phyloP scores from a whole-genome alignment of 345 rosid genomes.

The Citrus maxima region DNA sequence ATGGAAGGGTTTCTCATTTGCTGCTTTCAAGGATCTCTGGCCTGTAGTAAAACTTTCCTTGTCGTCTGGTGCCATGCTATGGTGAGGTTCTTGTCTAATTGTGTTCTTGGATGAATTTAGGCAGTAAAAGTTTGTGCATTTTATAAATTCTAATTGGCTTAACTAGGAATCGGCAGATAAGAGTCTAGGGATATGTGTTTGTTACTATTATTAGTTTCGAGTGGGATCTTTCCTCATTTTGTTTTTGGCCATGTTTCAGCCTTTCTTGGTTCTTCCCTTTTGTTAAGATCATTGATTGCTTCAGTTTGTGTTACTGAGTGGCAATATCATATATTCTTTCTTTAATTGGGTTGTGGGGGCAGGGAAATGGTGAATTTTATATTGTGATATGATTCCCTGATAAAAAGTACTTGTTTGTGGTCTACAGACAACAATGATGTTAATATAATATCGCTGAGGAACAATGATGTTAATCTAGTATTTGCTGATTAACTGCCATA shows the following conservation, averaged over 20 bases:
- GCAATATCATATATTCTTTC: neutral
- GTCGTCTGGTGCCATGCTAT: slow-evolving; percentile 76
- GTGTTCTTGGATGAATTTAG: neutral
- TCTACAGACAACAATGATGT: neutral
- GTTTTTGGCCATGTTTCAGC: neutral
- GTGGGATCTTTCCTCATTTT: neutral
- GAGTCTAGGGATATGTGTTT: neutral
- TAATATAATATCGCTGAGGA: neutral
- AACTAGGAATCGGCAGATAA: neutral
- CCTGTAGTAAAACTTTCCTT: slow-evolving; percentile 64
- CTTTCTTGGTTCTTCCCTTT: neutral
- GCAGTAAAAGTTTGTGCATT: no score
- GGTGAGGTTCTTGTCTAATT: slow-evolving; percentile 30
- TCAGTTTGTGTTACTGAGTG: neutral
- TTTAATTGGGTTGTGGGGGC: no score
- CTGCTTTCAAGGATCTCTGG: slow-evolving; percentile 66
- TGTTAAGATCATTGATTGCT: neutral
- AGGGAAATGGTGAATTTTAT: no score
- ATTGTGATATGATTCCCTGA: neutral
- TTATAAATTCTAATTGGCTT: neutral
- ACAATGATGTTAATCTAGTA: neutral
- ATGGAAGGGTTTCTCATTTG: slow-evolving; percentile 60
- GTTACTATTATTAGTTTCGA: neutral
- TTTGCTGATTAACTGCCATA: neutral
- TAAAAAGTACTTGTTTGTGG: neutral